These are phyloP conservation scores for Aristolochia fimbriata DNA, from an alignment of 164 flowering plant species.

Conservation along the genomic window DNA sequence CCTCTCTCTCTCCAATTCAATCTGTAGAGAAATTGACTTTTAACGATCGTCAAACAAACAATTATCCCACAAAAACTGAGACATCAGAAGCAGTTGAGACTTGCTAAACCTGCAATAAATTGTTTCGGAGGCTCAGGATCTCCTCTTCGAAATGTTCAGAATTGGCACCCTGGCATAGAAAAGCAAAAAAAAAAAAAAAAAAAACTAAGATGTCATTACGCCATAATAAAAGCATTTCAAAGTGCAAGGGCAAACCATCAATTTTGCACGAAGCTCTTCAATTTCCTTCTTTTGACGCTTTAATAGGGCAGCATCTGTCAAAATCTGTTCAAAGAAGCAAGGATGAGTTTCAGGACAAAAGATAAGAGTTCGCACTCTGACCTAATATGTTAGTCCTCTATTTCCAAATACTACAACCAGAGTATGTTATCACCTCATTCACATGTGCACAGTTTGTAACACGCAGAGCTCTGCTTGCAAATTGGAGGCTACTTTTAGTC, in stretches of 20 bases:
- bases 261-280: constrained; percentile 84
- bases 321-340: constrained; percentile 35
- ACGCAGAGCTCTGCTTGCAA: constrained; percentile 94
- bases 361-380: no score
- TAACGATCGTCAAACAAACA: neutral
- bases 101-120: constrained; percentile 60
- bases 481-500: constrained; percentile 96
- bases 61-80: neutral
- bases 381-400: no score
- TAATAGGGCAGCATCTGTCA: constrained; percentile 95
- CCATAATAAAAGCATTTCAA: neutral
- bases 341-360: no score
- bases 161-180: constrained; percentile 49
- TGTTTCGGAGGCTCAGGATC: constrained; percentile 77
- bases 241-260: constrained; percentile 41
- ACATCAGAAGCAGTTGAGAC: neutral
- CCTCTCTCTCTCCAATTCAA: constrained; percentile 90
- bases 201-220: neutral
- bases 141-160: constrained; percentile 87
- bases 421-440: constrained; percentile 57
- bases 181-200: constrained; percentile 1
- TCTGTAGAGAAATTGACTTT: constrained; percentile 24
- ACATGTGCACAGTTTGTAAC: constrained; percentile 91
- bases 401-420: neutral
- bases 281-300: constrained; percentile 99